Conservation (phyloP, 208 protist species). For the Trypanosoma congolense region DNA sequence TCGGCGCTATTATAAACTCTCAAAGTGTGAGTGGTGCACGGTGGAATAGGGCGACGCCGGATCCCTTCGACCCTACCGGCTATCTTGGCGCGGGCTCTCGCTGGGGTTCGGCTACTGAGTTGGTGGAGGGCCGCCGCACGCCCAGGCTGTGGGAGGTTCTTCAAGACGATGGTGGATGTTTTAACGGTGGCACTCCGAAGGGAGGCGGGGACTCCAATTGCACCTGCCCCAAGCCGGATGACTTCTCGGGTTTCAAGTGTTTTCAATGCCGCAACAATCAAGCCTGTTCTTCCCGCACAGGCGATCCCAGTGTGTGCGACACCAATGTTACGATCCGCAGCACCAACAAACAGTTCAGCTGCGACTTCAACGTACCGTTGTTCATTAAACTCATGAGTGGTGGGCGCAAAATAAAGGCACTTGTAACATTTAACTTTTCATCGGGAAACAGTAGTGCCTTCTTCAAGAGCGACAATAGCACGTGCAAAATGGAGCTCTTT, state of each 20-base stretch:
- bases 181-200: constrained; percentile 41
- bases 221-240: constrained; percentile 32
- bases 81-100: too few species aligned
- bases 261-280: constrained; percentile 54
- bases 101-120: too few species aligned
- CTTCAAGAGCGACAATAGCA: constrained; percentile 19
- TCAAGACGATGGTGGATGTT: constrained; percentile 18
- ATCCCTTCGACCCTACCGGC: too few species aligned
- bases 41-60: too few species aligned
- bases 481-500: constrained; percentile 64
- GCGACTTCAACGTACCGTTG: constrained; percentile 40
- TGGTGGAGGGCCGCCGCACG: too few species aligned
- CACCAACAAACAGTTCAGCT: constrained; percentile 79
- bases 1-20: background rate
- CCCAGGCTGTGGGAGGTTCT: background rate
- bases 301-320: constrained; percentile 35
- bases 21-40: too few species aligned
- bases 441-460: constrained; percentile 47
- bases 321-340: constrained; percentile 36
- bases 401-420: constrained; percentile 52
- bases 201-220: constrained; percentile 23
- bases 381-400: constrained; percentile 63
- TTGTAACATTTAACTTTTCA: constrained; percentile 62
- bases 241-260: constrained; percentile 62
- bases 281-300: constrained; percentile 35